phyloP scores from a whole-genome alignment of 208 protist species.

The Trypanosoma melophagium region DNA sequence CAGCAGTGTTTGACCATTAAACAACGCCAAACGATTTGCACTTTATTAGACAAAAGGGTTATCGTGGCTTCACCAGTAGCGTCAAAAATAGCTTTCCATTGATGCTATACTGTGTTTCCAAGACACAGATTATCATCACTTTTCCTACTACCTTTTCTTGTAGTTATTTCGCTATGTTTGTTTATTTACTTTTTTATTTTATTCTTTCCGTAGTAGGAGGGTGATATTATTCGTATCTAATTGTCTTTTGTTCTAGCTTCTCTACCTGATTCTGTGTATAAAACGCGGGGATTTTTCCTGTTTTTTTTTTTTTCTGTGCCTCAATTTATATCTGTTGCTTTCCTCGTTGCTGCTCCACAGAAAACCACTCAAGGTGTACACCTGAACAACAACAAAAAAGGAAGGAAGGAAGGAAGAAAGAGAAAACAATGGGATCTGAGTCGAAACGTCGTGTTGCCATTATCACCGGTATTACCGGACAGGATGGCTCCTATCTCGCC shows the following conservation, averaged over 20 bases:
- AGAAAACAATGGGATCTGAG: neutral
- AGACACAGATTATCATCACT: neutral
- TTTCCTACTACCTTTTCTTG: too few relatives aligned
- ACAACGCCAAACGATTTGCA: too few relatives aligned
- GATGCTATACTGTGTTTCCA: constrained; percentile 4
- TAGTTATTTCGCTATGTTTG: neutral
- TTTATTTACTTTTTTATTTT: constrained; percentile 29
- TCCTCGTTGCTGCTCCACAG: too few relatives aligned
- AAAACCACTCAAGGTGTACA: neutral
- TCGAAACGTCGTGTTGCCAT: constrained; percentile 55
- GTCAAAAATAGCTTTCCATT: constrained; percentile 6
- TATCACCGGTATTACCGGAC: constrained; percentile 93
- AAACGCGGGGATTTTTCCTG: too few relatives aligned
- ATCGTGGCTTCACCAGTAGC: too few relatives aligned
- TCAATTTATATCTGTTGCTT: too few relatives aligned
- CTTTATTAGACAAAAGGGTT: too few relatives aligned
- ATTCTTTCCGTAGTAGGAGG: neutral
- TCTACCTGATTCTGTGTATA: too few relatives aligned
- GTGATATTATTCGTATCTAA: too few relatives aligned
- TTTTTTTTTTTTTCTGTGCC: too few relatives aligned
- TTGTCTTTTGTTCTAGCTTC: too few relatives aligned
- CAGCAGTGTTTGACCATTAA: constrained; percentile 36
- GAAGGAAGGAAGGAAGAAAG: neutral
- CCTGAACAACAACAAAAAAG: neutral
- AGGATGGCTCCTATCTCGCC: constrained; percentile 72